Base-by-base conservation (phyloP, 2,329 filamentous ascomycete genomes). In the Nannizziopsis barbatae region DNA sequence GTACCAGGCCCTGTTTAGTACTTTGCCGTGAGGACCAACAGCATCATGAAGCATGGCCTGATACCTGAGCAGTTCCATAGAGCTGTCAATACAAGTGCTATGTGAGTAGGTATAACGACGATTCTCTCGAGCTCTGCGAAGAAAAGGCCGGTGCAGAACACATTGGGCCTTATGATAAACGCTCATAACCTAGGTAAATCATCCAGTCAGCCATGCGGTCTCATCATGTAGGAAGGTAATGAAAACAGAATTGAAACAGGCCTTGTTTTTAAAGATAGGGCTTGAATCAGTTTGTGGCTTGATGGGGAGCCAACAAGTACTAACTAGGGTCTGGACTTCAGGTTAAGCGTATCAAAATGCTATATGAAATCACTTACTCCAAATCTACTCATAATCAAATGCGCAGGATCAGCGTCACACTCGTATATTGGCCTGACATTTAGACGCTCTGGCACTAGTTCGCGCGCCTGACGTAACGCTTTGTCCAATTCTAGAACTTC, bases 101-200 rank as follows among this genome's bases (percentile, higher is more conserved):
- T 90, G 79, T 2, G 88, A 95, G 60, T 92, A 86, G 7, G 81
- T 78, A 60, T 94, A 96, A 7, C 88, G 77, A 8, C 84, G 73
- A 57, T 90, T 92, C 51, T 84, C 78, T 42, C 84, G 75, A 4
- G 88, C 85, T 51, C 81, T 78, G n/a, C 78, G 73, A 50, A 95
- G 75, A 63, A 92, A 95, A 54, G 88, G 88, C 44, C 88, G 78
- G 64, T 98, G 92, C 35, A 98, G 75, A 17, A 95, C 77, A 58
- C 87, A 93, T 58, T 94, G 76, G 14, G 88, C 84, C 67, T 94
- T 95, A 54, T 93, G 81, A 61, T 88, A 94, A 4, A 95, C 69
- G 43, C 92, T 82, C 53, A 92, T 86, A 30, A 95, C 57, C 65
- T 68, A 42, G 10, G 14, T 18, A 9, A 12, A 27, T 27, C 3